These are phyloP conservation scores for Rhytidhysteron rufulum DNA, from an alignment of 2,329 filamentous ascomycete species.

Conservation along the genomic window DNA sequence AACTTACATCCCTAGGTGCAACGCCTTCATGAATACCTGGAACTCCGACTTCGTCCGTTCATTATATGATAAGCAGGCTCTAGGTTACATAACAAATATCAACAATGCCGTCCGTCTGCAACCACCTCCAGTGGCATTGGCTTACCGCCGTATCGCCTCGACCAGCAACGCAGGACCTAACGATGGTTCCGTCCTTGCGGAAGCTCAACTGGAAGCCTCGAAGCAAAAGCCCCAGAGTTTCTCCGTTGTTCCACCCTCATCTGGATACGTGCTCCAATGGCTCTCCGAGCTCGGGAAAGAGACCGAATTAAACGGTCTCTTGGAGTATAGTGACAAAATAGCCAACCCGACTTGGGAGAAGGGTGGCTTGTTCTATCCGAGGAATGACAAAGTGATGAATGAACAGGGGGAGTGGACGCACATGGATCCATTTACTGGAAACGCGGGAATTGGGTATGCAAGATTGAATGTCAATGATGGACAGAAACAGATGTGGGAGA, in stretches of 20 bases:
- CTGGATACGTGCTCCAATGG: slow-evolving; percentile 30
- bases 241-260: slow-evolving; percentile 11
- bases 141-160: slow-evolving; percentile 14
- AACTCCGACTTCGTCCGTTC: slow-evolving; percentile 27
- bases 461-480: slow-evolving; percentile 36
- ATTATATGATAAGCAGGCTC: slow-evolving; percentile 5
- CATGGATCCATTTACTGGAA: slow-evolving; percentile 36
- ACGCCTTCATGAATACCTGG: slow-evolving; percentile 40
- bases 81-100: slow-evolving; percentile 24
- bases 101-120: slow-evolving; percentile 19
- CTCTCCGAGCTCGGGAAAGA: slow-evolving; percentile 30
- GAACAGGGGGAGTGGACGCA: slow-evolving; percentile 17
- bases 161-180: slow-evolving; percentile 9
- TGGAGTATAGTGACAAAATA: too few relatives aligned
- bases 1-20: slow-evolving; percentile 14
- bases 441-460: slow-evolving; percentile 34
- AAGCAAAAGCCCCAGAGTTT: not conserved
- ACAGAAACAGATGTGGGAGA: slow-evolving; percentile 33
- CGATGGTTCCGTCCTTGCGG: not conserved
- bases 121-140: slow-evolving; percentile 15
- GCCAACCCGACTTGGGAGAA: slow-evolving; percentile 30
- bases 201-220: not conserved
- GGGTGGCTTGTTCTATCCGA: slow-evolving; percentile 34
- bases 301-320: slow-evolving; percentile 14
- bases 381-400: slow-evolving; percentile 19